phyloP scores from a whole-genome alignment of 208 protist genomes.

The Vickermania ingenoplastis region DNA sequence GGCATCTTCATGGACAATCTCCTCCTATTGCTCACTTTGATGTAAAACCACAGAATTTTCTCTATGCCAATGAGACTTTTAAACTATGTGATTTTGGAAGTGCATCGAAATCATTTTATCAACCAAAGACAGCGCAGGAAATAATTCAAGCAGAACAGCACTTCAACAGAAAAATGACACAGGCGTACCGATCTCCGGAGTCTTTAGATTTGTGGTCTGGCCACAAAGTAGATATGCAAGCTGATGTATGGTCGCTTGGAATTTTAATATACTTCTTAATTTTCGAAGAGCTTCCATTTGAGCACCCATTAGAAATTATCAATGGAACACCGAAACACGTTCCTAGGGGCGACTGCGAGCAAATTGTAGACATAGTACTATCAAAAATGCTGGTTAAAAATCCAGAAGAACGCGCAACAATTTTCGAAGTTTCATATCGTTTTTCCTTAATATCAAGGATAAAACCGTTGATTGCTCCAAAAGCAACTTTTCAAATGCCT shows the following conservation, averaged over 20 bases:
- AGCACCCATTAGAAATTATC: slow-evolving; percentile 54
- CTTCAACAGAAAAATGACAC: slow-evolving; percentile 79
- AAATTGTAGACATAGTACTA: slow-evolving; percentile 40
- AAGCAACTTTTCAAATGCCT: slow-evolving; percentile 27
- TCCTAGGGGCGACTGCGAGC: slow-evolving; percentile 24
- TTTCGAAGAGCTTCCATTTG: slow-evolving; percentile 88
- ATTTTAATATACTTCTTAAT: slow-evolving; percentile 92
- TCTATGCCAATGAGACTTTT: slow-evolving; percentile 48
- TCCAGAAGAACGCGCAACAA: slow-evolving; percentile 36
- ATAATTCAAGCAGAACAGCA: slow-evolving; percentile 54
- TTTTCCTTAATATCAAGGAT: slow-evolving; percentile 16
- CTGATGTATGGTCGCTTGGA: slow-evolving; percentile 92
- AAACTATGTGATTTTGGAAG: slow-evolving; percentile 96
- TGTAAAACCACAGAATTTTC: slow-evolving; percentile 90
- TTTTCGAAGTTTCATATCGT: slow-evolving; percentile 43
- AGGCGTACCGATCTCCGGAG: slow-evolving; percentile 91
- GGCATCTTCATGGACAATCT: slow-evolving; percentile 54
- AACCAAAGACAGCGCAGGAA: slow-evolving; percentile 48
- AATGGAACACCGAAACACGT: slow-evolving; percentile 31
- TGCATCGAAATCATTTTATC: slow-evolving; percentile 55
- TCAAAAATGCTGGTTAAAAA: slow-evolving; percentile 51
- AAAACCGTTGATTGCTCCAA: slow-evolving; percentile 15
- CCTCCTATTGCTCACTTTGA: slow-evolving; percentile 90
- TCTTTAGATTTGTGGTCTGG: slow-evolving; percentile 90
- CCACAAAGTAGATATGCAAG: slow-evolving; percentile 77